Evolutionary conservation across 1,139 yeast genomes (phyloP), one percentile per base, ranked within the genome.

Genomic region (Blastobotrys petasosporus): DNA sequence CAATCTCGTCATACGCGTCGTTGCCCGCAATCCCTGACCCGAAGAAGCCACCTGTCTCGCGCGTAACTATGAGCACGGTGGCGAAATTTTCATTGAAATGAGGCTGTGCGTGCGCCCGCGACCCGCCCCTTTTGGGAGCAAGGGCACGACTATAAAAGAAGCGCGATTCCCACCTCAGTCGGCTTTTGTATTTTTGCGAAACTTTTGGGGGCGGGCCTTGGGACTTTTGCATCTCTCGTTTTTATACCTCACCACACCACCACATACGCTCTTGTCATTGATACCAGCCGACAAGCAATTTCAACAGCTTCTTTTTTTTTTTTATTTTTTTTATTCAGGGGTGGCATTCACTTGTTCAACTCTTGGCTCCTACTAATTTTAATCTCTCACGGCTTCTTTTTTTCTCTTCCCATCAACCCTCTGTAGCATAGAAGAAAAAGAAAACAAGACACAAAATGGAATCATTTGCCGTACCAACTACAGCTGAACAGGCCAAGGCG

Each of bases 401-500:
- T 33, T 40, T 36, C 25, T 37, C 37, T 31, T 37, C 31, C 16
- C 33, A 44, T 16, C 31, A 39, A 23, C 42, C 43, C 34, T 23
- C 17, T 41, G 44, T 41, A 35, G 44, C 23, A 36, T 41, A 41
- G 38, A 35, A 12, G 11, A 33, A 37, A 36, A 39, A 36, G n/a
- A 44, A 32, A 34, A 32, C 35, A 39, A 32, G 39, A 30, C 30
- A 39, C 40, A 37, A 58, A 39, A 82, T 82, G 90, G 88, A 83
- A 62, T 79, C 90, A 34, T 74, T 82, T 53, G 79, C 82, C 54
- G 75, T 82, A 32, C 92, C 92, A 33, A 80, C 85, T 23, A 82
- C 85, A 30, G 87, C 92, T n/a, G 86, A 85, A 12, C 80, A 80
- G 61, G 92, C 92, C 10, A 79, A 79, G 62, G 84, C 80, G 37